A percentile compares a stretch with the other conserved stretches of the same genome.
Evolutionary conservation across 805 yeast genomes (phyloP).

Genomic region (Kodamaea restingae): DNA sequence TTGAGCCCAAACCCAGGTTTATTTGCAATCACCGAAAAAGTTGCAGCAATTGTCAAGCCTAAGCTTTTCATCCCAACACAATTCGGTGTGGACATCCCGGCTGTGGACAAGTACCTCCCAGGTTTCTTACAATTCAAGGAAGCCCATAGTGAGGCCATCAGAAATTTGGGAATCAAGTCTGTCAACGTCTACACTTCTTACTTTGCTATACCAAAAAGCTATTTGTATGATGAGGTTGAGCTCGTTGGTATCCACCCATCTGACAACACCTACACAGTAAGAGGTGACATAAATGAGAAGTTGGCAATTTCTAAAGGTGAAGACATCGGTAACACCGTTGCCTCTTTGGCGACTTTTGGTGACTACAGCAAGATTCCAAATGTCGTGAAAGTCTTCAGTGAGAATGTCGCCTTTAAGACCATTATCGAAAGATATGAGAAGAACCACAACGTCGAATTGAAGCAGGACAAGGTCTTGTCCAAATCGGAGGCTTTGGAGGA

Average conservation of each 20-base stretch:
- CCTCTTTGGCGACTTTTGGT: slow-evolving; percentile 15
- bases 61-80: slow-evolving; percentile 58
- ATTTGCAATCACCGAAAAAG: slow-evolving; percentile 33
- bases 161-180: slow-evolving; percentile 44
- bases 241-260: slow-evolving; percentile 36
- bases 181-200: slow-evolving; percentile 40
- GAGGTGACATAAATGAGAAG: slow-evolving; percentile 39
- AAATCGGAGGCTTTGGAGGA: slow-evolving; percentile 26
- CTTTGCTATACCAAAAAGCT: slow-evolving; percentile 34
- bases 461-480: slow-evolving; percentile 11
- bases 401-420: slow-evolving; percentile 34
- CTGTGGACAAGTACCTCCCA: slow-evolving; percentile 26
- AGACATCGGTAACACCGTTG: slow-evolving; percentile 18
- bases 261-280: slow-evolving; percentile 30
- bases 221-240: slow-evolving; percentile 31
- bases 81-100: slow-evolving; percentile 47
- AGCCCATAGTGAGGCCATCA: slow-evolving; percentile 34
- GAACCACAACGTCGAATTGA: slow-evolving; percentile 26
- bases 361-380: slow-evolving; percentile 42
- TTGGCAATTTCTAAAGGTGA: slow-evolving; percentile 32
- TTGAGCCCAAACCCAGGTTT: slow-evolving; percentile 26
- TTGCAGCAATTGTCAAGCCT: slow-evolving; percentile 41
- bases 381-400: slow-evolving; percentile 40
- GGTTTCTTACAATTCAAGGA: slow-evolving; percentile 32
- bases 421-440: slow-evolving; percentile 39